Conservation (phyloP, 495 filamentous ascomycete genomes). For the Venustampulla echinocandica region DNA sequence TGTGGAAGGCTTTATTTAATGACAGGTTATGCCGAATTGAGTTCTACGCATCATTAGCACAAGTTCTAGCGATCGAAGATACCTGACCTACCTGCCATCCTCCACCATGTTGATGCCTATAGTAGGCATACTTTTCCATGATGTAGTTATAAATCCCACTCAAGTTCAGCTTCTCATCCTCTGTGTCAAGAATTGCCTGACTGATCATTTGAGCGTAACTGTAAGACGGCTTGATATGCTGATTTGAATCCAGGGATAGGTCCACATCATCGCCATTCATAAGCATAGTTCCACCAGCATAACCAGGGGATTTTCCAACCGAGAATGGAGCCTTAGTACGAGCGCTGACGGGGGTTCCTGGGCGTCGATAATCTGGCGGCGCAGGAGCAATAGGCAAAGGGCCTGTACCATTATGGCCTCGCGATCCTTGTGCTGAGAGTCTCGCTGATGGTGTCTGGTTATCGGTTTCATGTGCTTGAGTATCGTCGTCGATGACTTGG, state of each 20-base stretch:
- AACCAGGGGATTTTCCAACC: slow-evolving; percentile 33
- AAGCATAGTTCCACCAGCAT: slow-evolving; percentile 34
- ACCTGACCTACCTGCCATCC: slow-evolving; percentile 74
- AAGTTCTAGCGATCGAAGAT: not conserved
- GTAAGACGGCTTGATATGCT: slow-evolving; percentile 86
- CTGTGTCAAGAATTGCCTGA: slow-evolving; percentile 78
- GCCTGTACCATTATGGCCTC: slow-evolving; percentile 43
- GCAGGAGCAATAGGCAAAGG: slow-evolving; percentile 58
- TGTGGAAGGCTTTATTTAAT: slow-evolving; percentile 84
- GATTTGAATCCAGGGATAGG: slow-evolving; percentile 69
- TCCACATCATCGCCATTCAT: slow-evolving; percentile 56
- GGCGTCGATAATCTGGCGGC: slow-evolving; percentile 59
- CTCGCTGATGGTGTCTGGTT: slow-evolving; percentile 7
- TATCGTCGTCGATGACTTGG: slow-evolving; percentile 1
- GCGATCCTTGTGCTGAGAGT: slow-evolving; percentile 1
- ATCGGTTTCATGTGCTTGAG: not conserved
- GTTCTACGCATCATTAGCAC: slow-evolving; percentile 50
- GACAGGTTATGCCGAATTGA: slow-evolving; percentile 95
- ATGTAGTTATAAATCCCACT: slow-evolving; percentile 90
- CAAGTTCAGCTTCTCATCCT: slow-evolving; percentile 79
- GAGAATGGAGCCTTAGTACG: slow-evolving; percentile 27
- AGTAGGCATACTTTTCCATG: slow-evolving; percentile 80
- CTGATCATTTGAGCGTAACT: slow-evolving; percentile 98
- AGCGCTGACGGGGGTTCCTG: slow-evolving; percentile 49
- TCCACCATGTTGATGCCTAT: slow-evolving; percentile 59